phyloP scores from a whole-genome alignment of 2,329 filamentous ascomycete species.

The Lecanicillium sp. region DNA sequence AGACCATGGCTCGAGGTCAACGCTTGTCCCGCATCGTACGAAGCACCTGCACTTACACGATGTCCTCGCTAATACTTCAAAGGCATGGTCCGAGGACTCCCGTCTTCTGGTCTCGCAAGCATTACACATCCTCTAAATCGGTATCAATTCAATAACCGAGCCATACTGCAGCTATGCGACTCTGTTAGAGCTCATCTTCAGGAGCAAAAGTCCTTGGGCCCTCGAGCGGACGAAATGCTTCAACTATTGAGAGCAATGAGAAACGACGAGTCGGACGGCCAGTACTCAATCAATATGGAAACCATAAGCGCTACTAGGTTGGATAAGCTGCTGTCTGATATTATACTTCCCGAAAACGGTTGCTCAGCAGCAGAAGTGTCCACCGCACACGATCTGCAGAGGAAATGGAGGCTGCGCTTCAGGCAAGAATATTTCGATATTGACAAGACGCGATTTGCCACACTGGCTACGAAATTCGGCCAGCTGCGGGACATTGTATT shows the following conservation, averaged over 20 bases:
- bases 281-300: slow-evolving; percentile 31
- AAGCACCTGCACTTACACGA: too few relatives aligned
- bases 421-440: slow-evolving; percentile 39
- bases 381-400: slow-evolving; percentile 26
- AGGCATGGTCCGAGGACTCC: neutral
- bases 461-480: slow-evolving; percentile 29
- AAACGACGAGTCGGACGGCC: slow-evolving; percentile 31
- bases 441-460: slow-evolving; percentile 35
- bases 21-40: neutral
- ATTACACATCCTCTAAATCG: slow-evolving; percentile 6
- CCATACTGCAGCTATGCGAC: slow-evolving; percentile 37
- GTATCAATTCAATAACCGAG: slow-evolving; percentile 7
- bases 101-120: neutral
- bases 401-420: slow-evolving; percentile 40
- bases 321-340: slow-evolving; percentile 38
- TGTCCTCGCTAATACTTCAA: neutral
- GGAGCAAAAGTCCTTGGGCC: slow-evolving; percentile 26
- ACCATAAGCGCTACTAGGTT: slow-evolving; percentile 34
- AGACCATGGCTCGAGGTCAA: neutral
- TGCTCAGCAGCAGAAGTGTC: slow-evolving; percentile 25
- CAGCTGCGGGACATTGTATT: slow-evolving; percentile 37
- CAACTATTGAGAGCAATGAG: slow-evolving; percentile 34
- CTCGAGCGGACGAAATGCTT: slow-evolving; percentile 30
- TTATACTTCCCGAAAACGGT: slow-evolving; percentile 24
- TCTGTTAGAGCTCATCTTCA: slow-evolving; percentile 32